phyloP scores from a whole-genome alignment of 2,329 filamentous ascomycete species.

The Mycosphaerella sp. region DNA sequence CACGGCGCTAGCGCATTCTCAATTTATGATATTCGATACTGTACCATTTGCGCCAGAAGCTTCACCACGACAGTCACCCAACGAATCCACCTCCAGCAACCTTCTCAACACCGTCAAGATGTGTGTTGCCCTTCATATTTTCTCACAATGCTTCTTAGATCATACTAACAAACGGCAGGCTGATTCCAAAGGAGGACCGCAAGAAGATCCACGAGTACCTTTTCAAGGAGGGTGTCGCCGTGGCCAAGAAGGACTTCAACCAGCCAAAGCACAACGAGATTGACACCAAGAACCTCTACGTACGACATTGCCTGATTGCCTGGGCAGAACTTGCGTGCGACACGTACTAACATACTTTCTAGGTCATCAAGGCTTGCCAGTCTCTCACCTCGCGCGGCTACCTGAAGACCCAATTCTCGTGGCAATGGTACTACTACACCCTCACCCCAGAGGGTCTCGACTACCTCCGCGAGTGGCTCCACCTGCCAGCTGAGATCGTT shows the following conservation, averaged over 20 bases:
- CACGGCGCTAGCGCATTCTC: constrained; percentile 7
- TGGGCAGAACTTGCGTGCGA: background rate
- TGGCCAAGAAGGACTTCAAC: constrained; percentile 99
- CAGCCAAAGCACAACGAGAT: constrained; percentile 95
- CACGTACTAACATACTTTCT: constrained; percentile 10
- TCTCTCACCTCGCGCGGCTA: constrained; percentile 96
- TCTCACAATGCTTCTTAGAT: background rate
- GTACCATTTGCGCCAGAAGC: background rate
- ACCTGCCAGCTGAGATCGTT: constrained; percentile 98
- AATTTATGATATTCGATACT: constrained; percentile 5
- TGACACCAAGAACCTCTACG: constrained; percentile 99
- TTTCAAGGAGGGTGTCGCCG: constrained; percentile 79
- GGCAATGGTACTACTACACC: constrained; percentile 99
- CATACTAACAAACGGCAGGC: constrained; percentile 48
- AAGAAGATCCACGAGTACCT: constrained; percentile 99
- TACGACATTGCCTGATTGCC: constrained; percentile 32
- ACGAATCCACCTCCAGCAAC: background rate
- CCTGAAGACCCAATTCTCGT: constrained; percentile 99
- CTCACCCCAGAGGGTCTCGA: constrained; percentile 99
- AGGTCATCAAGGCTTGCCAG: constrained; percentile 96
- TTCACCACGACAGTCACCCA: constrained; percentile 9
- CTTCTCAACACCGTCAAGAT: constrained; percentile 40
- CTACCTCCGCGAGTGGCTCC: constrained; percentile 99
- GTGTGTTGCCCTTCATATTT: constrained; percentile 19
- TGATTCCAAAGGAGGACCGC: constrained; percentile 99